Conservation (phyloP, 352 stramenopile genomes). For the Globisporangium okanoganense region DNA sequence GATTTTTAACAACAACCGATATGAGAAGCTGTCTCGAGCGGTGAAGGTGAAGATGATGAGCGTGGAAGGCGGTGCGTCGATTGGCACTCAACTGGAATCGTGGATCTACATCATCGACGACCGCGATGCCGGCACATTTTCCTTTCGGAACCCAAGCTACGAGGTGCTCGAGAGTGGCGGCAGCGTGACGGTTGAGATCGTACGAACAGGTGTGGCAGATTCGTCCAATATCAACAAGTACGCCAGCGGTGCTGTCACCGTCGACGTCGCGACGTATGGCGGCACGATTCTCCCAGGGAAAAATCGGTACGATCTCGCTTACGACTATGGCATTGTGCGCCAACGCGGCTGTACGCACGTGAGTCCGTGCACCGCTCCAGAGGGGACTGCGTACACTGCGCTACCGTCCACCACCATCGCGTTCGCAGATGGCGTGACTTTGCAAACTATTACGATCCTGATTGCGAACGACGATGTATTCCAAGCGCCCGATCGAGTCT, state of each 20-base stretch:
- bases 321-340: conserved; percentile 54
- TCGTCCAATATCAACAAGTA: conserved; percentile 55
- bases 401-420: conserved; percentile 37
- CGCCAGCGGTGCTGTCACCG: conserved; percentile 41
- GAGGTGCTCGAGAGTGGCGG: conserved; percentile 53
- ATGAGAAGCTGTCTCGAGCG: conserved; percentile 38
- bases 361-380: conserved; percentile 55
- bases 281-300: conserved; percentile 47
- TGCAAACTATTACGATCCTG: conserved; percentile 38
- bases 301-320: conserved; percentile 39
- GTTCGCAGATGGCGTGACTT: conserved; percentile 45
- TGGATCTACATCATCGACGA: conserved; percentile 78
- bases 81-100: conserved; percentile 37
- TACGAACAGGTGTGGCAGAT: conserved; percentile 44
- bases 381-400: conserved; percentile 42
- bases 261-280: conserved; percentile 58
- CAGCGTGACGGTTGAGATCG: conserved; percentile 40
- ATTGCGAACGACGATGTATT: conserved; percentile 64
- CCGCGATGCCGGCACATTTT: conserved; percentile 64
- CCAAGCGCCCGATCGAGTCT: conserved; percentile 56
- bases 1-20: conserved; percentile 70
- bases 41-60: conserved; percentile 50
- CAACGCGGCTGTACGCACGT: conserved; percentile 51
- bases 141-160: conserved; percentile 50
- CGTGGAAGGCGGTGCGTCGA: conserved; percentile 51